A percentile compares a stretch with the other conserved stretches of the same genome.
Evolutionary conservation across 345 rosid species (phyloP).

Genomic region (Brassica carinata): DNA sequence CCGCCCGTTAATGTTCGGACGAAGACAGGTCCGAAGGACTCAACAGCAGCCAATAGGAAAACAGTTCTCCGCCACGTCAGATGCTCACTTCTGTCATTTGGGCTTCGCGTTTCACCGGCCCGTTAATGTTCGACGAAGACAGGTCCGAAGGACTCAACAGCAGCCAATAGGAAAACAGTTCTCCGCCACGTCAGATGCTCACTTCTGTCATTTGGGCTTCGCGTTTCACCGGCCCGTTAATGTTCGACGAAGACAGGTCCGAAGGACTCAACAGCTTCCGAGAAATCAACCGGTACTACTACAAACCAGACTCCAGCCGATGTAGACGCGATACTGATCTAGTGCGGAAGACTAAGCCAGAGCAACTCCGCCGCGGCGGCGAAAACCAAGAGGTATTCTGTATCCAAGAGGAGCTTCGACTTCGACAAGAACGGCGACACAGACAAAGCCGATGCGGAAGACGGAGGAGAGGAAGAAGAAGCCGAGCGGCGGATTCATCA

Average conservation of each 20-base stretch:
- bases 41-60: no score
- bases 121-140: no score
- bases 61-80: no score
- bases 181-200: no score
- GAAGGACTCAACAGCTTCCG: slow-evolving; percentile 32
- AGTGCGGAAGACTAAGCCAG: slow-evolving; percentile 87
- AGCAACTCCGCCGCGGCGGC: slow-evolving; percentile 60
- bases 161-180: no score
- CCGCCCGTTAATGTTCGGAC: no score
- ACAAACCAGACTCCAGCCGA: slow-evolving; percentile 39
- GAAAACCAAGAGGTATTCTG: slow-evolving; percentile 60
- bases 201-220: no score
- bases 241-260: slow-evolving; percentile 25
- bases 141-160: slow-evolving; percentile 33
- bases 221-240: no score
- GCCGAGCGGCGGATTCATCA: slow-evolving; percentile 48
- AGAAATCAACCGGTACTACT: slow-evolving; percentile 13
- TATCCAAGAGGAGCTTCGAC: slow-evolving; percentile 88
- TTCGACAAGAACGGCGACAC: slow-evolving; percentile 47
- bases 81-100: no score
- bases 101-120: no score
- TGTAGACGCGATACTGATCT: slow-evolving; percentile 84
- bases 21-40: no score
- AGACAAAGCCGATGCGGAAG: slow-evolving; percentile 31
- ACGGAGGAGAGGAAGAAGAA: slow-evolving; percentile 48